These are phyloP conservation scores for Cladosporium velox DNA, from an alignment of 2,329 filamentous ascomycete genomes.

Conservation along the genomic window DNA sequence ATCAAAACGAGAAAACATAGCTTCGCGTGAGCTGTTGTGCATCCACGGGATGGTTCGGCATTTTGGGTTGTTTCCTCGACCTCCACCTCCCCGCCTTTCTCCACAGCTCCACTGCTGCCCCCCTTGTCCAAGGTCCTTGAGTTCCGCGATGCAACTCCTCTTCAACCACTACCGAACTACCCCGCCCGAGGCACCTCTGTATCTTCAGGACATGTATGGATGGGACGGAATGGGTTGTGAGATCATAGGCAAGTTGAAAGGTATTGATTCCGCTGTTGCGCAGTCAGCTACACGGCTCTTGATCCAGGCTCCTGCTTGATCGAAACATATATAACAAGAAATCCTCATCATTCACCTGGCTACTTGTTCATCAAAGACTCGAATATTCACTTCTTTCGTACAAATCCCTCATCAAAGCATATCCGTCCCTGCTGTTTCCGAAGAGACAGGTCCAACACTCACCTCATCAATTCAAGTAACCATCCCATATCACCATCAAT, in stretches of 20 bases:
- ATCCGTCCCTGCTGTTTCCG: background rate
- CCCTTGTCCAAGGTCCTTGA: background rate
- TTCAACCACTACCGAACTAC: slow-evolving; percentile 16
- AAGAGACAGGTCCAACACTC: no score
- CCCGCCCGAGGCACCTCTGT: slow-evolving; percentile 11
- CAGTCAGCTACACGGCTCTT: background rate
- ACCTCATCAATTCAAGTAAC: no score
- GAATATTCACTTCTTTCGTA: background rate
- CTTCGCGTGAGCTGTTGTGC: background rate
- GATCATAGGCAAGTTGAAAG: background rate
- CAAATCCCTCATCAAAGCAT: background rate
- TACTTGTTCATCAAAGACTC: background rate
- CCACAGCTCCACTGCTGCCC: slow-evolving; percentile 33
- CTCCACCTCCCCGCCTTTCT: background rate
- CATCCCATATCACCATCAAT: no score
- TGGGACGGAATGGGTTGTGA: background rate
- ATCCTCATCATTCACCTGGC: no score
- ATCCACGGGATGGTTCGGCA: background rate
- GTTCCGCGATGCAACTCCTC: slow-evolving; percentile 1
- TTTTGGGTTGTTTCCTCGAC: background rate
- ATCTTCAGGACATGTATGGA: background rate
- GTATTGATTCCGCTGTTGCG: slow-evolving; percentile 3
- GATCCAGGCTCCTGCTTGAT: no score
- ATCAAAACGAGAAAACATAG: background rate
- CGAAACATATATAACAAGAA: background rate